A percentile compares a stretch with the other conserved stretches of the same genome.
Evolutionary conservation across 345 rosid species (phyloP).

Genomic region (Turritis glabra): DNA sequence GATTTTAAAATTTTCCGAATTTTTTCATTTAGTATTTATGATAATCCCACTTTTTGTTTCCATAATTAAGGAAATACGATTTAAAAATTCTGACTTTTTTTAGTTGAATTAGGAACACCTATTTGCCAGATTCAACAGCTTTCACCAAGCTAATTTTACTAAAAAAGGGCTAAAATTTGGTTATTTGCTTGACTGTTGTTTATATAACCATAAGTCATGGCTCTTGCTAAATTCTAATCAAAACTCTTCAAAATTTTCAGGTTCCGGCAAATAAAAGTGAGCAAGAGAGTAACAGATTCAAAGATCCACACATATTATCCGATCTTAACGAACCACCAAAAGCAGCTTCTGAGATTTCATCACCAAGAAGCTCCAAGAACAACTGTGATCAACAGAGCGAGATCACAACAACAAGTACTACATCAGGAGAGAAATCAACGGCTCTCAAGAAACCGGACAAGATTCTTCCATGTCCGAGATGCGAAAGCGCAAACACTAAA

Average conservation of each 20-base stretch:
- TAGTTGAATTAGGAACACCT: not conserved
- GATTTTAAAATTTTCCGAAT: not conserved
- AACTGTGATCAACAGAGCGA: constrained; percentile 48
- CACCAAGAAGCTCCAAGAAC: constrained; percentile 41
- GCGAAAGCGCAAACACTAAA: constrained; percentile 79
- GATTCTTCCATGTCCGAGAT: constrained; percentile 75
- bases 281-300: constrained; percentile 15
- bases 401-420: constrained; percentile 39
- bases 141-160: not conserved
- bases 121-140: not conserved
- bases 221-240: not conserved
- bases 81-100: not conserved
- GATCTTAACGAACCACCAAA: constrained; percentile 37
- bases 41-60: not conserved
- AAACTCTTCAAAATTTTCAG: not conserved
- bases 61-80: not conserved
- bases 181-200: not conserved
- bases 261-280: not conserved
- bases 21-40: not conserved
- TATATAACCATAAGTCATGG: not conserved
- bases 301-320: constrained; percentile 26
- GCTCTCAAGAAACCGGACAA: constrained; percentile 64
- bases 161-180: not conserved
- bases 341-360: constrained; percentile 43
- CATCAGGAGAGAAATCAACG: constrained; percentile 41